phyloP scores from a whole-genome alignment of 345 rosid genomes.

The Brassica juncea region DNA sequence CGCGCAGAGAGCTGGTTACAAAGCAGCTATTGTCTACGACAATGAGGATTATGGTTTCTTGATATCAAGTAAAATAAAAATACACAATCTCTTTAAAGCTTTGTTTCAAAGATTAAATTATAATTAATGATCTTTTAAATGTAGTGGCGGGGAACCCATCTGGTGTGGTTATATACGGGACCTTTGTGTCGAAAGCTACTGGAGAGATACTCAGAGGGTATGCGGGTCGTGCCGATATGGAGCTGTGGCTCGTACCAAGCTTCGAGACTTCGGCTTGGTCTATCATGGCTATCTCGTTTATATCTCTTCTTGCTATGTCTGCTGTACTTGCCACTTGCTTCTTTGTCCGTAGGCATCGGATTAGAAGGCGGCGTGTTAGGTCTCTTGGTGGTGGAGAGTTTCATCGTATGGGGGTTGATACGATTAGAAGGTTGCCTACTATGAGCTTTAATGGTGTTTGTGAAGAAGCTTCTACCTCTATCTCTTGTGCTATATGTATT shows the following conservation, averaged over 20 bases:
- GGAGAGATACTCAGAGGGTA: slow-evolving; percentile 65
- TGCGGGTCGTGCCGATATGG: slow-evolving; percentile 57
- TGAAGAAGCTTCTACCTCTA: slow-evolving; percentile 82
- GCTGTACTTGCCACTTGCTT: slow-evolving; percentile 94
- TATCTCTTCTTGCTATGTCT: slow-evolving; percentile 94
- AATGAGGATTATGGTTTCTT: slow-evolving; percentile 60
- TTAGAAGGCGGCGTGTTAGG: slow-evolving; percentile 61
- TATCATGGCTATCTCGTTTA: slow-evolving; percentile 90
- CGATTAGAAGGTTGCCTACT: slow-evolving; percentile 74
- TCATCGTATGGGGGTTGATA: slow-evolving; percentile 67
- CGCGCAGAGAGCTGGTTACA: slow-evolving; percentile 83
- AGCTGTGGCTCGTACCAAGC: slow-evolving; percentile 76
- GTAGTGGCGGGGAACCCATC: slow-evolving; percentile 92
- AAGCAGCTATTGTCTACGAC: slow-evolving; percentile 82
- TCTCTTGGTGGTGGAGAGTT: slow-evolving; percentile 53
- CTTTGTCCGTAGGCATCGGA: slow-evolving; percentile 86
- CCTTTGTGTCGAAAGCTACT: slow-evolving; percentile 73
- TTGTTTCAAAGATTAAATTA: not conserved
- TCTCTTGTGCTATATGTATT: slow-evolving; percentile 83
- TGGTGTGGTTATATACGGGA: slow-evolving; percentile 75
- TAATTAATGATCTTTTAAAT: slow-evolving; percentile 30
- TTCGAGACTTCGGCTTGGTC: slow-evolving; percentile 92
- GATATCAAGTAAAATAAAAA: slow-evolving; percentile 71
- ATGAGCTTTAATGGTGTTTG: slow-evolving; percentile 64
- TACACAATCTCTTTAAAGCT: not conserved